Evolutionary conservation across 345 rosid species (phyloP), one percentile per base, ranked within the genome.

Genomic region (Melastoma malabathricum): DNA sequence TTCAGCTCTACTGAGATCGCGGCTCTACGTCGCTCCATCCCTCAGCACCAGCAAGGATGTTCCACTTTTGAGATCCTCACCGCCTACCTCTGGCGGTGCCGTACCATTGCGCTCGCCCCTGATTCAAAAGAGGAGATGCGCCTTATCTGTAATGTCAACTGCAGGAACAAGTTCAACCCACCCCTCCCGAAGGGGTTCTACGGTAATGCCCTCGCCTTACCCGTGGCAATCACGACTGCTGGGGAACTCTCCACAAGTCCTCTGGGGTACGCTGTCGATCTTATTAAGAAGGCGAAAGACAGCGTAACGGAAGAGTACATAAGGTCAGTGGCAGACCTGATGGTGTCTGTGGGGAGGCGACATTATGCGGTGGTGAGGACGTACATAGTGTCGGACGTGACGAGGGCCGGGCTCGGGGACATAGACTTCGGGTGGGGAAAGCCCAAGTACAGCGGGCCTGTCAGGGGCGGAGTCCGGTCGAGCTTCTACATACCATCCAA

Each of bases 51-150:
- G 3, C 46, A 38, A 5, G 3, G 13, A 4, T 62, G 52, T 22
- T 31, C 64, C 31, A n/a, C 25, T 8, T 63, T 62, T 16, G 68
- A 63, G 20, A 25, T 55, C 34, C 41, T 68, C 5, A 17, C 61
- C 10, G 64, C 64, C 0, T 63, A n/a, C 18, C 18, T 63, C 13
- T 68, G 68, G 72, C 64, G 61, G 29, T 68, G 64, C 7, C 68
- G 72, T 4, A 55, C 61, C 0, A 38, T 58, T 0, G 68, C 72
- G 1, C 54, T 54, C 15, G 54, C 54, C 14, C 50, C 3, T 3
- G 54, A 55, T 29, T 51, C 72, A 2, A 13, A 39, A 4, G 58
- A 68, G 19, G 60, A 50, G 41, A 47, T 68, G 46, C 54, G 61
- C 3, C 0, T 58, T 3, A 5, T 47, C 14, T 50, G 0, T 39